These are phyloP conservation scores for Telfairia occidentalis DNA, from an alignment of 331 rosid species.

Conservation along the genomic window DNA sequence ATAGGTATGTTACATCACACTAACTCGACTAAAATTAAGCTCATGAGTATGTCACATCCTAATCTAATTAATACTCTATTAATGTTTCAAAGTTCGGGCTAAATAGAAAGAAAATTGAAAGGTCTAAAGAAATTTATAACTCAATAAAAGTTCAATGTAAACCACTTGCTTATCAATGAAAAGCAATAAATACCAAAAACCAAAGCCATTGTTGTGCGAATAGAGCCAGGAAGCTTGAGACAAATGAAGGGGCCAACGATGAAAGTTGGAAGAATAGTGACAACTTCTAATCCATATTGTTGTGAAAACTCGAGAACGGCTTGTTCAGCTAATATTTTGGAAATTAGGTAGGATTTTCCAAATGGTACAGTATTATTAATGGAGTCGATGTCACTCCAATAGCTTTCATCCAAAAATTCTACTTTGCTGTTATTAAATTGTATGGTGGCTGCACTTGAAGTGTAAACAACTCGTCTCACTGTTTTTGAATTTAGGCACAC, in stretches of 20 bases:
- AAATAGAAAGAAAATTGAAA: no score
- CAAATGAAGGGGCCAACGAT: conserved; percentile 53
- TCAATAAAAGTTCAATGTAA: no score
- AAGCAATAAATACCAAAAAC: conserved; percentile 24
- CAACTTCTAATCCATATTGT: conserved; percentile 49
- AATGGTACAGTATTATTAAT: not conserved
- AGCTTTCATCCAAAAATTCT: conserved; percentile 29
- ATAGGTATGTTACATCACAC: no score
- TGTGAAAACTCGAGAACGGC: conserved; percentile 44
- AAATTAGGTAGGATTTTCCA: conserved; percentile 17
- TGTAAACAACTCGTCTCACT: conserved; percentile 51
- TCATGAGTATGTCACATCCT: no score
- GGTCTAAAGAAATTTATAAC: no score
- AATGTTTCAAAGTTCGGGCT: no score
- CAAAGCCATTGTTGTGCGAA: conserved; percentile 15
- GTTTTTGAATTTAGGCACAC: conserved; percentile 36
- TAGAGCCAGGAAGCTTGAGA: conserved; percentile 37
- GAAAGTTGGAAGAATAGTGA: conserved; percentile 36
- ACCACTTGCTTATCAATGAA: no score
- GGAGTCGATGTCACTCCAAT: conserved; percentile 44
- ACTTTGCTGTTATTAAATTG: not conserved
- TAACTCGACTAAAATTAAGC: no score
- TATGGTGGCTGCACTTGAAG: conserved; percentile 32
- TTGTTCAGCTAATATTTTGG: conserved; percentile 43
- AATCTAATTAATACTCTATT: no score